Percentiles rank a stretch among this genome's conserved stretches.
These are phyloP conservation scores for Allium cepa DNA, from an alignment of 106 monocot species.

Conservation along the genomic window DNA sequence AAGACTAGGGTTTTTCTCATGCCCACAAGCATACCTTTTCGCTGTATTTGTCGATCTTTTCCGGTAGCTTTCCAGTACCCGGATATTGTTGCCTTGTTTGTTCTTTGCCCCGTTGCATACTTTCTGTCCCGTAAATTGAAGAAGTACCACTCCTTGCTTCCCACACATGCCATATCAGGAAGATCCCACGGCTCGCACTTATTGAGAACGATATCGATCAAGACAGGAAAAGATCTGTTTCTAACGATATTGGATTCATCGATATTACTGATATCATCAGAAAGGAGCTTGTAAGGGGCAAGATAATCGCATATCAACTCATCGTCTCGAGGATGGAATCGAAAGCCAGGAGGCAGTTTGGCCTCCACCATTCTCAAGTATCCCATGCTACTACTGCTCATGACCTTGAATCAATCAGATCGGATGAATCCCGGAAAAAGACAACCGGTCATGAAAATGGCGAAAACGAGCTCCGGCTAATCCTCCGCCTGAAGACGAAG, in stretches of 20 bases:
- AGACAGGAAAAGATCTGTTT: conserved; percentile 7
- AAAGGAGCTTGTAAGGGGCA: neutral
- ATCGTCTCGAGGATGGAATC: conserved; percentile 68
- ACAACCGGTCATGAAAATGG: no score
- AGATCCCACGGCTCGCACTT: conserved; percentile 70
- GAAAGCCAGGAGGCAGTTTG: conserved; percentile 47
- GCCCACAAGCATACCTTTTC: conserved; percentile 29
- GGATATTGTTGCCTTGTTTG: conserved; percentile 57
- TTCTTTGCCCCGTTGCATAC: conserved; percentile 60
- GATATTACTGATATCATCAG: neutral
- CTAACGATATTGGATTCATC: neutral
- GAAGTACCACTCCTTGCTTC: conserved; percentile 69
- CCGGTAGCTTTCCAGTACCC: conserved; percentile 95
- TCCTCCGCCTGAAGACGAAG: no score
- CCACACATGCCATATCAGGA: conserved; percentile 16
- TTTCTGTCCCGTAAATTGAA: conserved; percentile 50
- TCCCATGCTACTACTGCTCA: conserved; percentile 17
- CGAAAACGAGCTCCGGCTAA: no score
- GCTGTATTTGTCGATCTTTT: conserved; percentile 35
- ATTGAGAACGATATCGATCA: conserved; percentile 60
- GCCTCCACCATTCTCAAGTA: conserved; percentile 56
- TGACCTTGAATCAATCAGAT: no score
- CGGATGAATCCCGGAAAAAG: no score
- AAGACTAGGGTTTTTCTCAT: conserved; percentile 93
- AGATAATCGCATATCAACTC: conserved; percentile 61